Conservation (phyloP, 1,139 yeast species). For the Blastobotrys petasosporus region DNA sequence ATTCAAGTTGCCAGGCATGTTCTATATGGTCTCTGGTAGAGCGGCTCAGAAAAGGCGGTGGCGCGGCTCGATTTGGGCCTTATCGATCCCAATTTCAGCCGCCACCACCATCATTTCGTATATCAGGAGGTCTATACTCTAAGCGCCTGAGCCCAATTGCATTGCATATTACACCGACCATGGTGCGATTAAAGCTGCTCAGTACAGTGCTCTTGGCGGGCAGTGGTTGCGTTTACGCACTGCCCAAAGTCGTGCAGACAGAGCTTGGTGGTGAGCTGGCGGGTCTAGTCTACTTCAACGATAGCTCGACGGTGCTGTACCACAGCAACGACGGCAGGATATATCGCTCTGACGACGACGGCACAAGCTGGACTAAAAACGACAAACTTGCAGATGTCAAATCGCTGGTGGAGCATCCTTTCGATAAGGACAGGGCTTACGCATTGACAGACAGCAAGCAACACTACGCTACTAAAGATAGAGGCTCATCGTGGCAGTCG, state of each 20-base stretch:
- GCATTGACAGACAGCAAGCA: constrained; percentile 36
- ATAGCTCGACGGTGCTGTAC: constrained; percentile 35
- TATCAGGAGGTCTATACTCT: no score
- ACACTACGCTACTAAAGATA: constrained; percentile 51
- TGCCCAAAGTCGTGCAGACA: constrained; percentile 8
- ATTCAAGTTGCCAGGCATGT: constrained; percentile 60
- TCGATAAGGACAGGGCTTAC: constrained; percentile 46
- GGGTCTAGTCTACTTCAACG: constrained; percentile 36
- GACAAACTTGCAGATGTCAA: constrained; percentile 32
- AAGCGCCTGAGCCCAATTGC: no score
- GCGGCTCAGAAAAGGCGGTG: background rate
- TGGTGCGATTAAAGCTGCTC: background rate
- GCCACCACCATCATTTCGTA: no score
- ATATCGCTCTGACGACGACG: constrained; percentile 51
- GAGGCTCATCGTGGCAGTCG: constrained; percentile 52
- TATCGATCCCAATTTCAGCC: no score
- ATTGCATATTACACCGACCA: background rate
- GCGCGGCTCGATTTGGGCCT: background rate
- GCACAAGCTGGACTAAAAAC: constrained; percentile 46
- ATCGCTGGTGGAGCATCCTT: constrained; percentile 42
- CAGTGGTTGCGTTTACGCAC: constrained; percentile 6
- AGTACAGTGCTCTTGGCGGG: background rate
- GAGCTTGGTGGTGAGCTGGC: constrained; percentile 11
- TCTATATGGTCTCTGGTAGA: background rate
- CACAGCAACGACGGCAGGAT: constrained; percentile 33